Conservation (phyloP, 2,329 filamentous ascomycete genomes). For the Cladophialophora bantiana region DNA sequence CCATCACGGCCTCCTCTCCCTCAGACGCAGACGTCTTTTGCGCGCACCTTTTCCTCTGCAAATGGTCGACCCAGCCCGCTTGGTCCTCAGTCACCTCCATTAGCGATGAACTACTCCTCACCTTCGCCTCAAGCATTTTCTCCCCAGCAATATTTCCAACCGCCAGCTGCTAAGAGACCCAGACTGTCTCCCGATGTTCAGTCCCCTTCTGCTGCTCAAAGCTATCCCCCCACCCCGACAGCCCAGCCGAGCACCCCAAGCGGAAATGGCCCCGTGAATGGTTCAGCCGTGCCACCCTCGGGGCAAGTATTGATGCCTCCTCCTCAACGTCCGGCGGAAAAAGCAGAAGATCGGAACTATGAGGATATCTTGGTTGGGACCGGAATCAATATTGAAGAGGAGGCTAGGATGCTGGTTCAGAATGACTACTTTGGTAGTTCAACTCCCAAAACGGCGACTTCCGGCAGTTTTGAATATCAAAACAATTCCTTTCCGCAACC, state of each 20-base stretch:
- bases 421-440: slow-evolving; percentile 33
- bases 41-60: slow-evolving; percentile 32
- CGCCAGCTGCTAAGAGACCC: slow-evolving; percentile 76
- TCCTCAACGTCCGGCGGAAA: slow-evolving; percentile 61
- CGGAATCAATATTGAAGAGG: slow-evolving; percentile 39
- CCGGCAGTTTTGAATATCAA: slow-evolving; percentile 27
- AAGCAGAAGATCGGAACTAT: slow-evolving; percentile 35
- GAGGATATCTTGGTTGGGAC: slow-evolving; percentile 37
- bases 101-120: slow-evolving; percentile 58
- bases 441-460: slow-evolving; percentile 23
- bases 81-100: slow-evolving; percentile 38
- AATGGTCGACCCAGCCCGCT: slow-evolving; percentile 37
- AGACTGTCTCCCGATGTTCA: slow-evolving; percentile 72
- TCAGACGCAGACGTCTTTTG: slow-evolving; percentile 34
- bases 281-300: slow-evolving; percentile 58
- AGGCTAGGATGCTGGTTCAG: slow-evolving; percentile 33
- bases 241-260: slow-evolving; percentile 37
- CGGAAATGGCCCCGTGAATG: slow-evolving; percentile 55
- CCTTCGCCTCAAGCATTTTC: slow-evolving; percentile 69
- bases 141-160: slow-evolving; percentile 47
- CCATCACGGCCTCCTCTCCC: slow-evolving; percentile 37
- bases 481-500: slow-evolving; percentile 25
- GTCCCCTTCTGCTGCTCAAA: slow-evolving; percentile 61
- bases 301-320: slow-evolving; percentile 65
- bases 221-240: slow-evolving; percentile 48